These are phyloP conservation scores for Pascua sp. DNA, from an alignment of 1,284 basidiomycete species.

Conservation along the genomic window DNA sequence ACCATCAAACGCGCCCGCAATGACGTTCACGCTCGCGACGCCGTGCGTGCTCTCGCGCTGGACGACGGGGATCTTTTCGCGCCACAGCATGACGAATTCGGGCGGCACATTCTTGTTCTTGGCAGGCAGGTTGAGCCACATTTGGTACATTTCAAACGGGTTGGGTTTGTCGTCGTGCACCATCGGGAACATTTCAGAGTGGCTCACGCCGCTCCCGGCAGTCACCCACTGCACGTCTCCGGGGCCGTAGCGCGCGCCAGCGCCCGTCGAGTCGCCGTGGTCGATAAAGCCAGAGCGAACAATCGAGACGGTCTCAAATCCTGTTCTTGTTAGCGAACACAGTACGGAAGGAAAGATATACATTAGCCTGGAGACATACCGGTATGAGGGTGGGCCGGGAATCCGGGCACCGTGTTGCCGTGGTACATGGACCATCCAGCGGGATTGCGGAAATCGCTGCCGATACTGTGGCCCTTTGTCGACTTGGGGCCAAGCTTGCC, in stretches of 20 bases:
- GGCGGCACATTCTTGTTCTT: slow-evolving; percentile 10
- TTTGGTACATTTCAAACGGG: slow-evolving; percentile 16
- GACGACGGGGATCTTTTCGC: slow-evolving; percentile 12
- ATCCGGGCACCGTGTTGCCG: slow-evolving; percentile 11
- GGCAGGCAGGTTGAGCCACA: slow-evolving; percentile 18
- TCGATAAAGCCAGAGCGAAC: slow-evolving; percentile 9
- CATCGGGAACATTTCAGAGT: slow-evolving; percentile 20
- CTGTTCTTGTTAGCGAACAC: no score
- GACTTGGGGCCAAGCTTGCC: slow-evolving; percentile 3
- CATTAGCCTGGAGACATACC: slow-evolving; percentile 1
- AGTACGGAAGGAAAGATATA: no score
- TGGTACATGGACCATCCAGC: slow-evolving; percentile 20
- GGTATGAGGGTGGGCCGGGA: slow-evolving; percentile 17
- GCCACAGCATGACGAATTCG: slow-evolving; percentile 20
- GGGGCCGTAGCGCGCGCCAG: slow-evolving; percentile 12
- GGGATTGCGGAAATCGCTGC: slow-evolving; percentile 9
- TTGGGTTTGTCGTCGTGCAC: slow-evolving; percentile 8
- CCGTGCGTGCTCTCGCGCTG: not conserved
- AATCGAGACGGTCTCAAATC: slow-evolving; percentile 12
- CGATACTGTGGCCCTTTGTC: slow-evolving; percentile 12
- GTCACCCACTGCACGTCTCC: slow-evolving; percentile 24
- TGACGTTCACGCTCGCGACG: slow-evolving; percentile 4
- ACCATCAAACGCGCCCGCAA: slow-evolving; percentile 11
- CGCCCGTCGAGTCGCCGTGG: slow-evolving; percentile 16
- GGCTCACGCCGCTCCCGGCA: slow-evolving; percentile 13